These are phyloP conservation scores for Ophiocordyceps unilateralis DNA, from an alignment of 2,329 filamentous ascomycete genomes.

Conservation along the genomic window DNA sequence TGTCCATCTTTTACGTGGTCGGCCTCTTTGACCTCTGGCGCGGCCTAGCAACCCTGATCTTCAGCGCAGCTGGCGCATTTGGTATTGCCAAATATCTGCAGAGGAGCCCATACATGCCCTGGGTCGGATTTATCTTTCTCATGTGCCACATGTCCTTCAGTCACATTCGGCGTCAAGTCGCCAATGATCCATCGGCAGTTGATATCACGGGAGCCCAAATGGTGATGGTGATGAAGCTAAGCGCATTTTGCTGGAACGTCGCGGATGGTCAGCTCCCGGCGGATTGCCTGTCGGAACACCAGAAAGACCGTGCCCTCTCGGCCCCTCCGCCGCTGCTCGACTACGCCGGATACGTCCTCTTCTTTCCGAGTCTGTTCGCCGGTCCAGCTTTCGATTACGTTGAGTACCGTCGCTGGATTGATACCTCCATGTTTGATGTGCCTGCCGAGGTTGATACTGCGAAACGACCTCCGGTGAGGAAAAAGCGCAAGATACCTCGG, in stretches of 20 bases:
- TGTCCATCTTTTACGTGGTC: slow-evolving; percentile 78
- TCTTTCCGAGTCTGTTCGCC: slow-evolving; percentile 80
- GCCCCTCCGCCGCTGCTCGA: slow-evolving; percentile 62
- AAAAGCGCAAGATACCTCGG: slow-evolving; percentile 81
- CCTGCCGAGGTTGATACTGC: slow-evolving; percentile 66
- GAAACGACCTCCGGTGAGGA: slow-evolving; percentile 71
- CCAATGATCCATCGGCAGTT: slow-evolving; percentile 45
- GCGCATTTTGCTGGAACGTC: slow-evolving; percentile 94
- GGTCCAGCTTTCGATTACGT: slow-evolving; percentile 90
- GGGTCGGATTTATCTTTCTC: slow-evolving; percentile 82
- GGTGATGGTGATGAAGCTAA: slow-evolving; percentile 96
- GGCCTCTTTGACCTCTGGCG: slow-evolving; percentile 87
- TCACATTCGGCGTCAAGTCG: slow-evolving; percentile 67
- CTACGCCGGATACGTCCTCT: slow-evolving; percentile 80
- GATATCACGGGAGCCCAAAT: slow-evolving; percentile 96
- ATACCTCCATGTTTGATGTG: slow-evolving; percentile 85
- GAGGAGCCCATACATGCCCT: slow-evolving; percentile 82
- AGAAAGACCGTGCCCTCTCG: slow-evolving; percentile 64
- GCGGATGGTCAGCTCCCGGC: slow-evolving; percentile 74
- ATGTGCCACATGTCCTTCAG: slow-evolving; percentile 92
- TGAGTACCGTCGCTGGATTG: slow-evolving; percentile 84
- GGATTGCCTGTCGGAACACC: slow-evolving; percentile 66
- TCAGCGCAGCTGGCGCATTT: slow-evolving; percentile 68
- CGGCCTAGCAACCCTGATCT: slow-evolving; percentile 61
- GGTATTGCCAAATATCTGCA: slow-evolving; percentile 67